A percentile compares a stretch with the other conserved stretches of the same genome.
phyloP scores from a whole-genome alignment of 2,329 filamentous ascomycete genomes.

The Xylariales sp. region DNA sequence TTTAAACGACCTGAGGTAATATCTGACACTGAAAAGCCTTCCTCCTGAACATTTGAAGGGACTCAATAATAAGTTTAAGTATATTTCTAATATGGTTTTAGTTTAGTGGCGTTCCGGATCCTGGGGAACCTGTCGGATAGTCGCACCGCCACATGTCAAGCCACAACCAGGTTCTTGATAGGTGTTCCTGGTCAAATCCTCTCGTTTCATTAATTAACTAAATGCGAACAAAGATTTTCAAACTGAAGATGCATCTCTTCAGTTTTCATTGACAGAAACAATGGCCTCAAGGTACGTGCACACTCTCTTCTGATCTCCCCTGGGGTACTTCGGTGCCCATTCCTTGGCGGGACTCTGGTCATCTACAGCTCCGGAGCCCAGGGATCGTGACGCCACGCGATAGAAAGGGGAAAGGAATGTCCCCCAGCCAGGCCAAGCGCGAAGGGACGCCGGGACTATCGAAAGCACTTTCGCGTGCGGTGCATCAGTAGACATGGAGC shows the following conservation, averaged over 20 bases:
- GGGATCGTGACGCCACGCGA: neutral
- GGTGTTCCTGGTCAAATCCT: neutral
- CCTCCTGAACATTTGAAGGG: too few relatives aligned
- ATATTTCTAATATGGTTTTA: too few relatives aligned
- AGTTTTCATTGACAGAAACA: conserved; percentile 11
- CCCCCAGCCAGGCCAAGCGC: neutral
- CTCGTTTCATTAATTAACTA: neutral
- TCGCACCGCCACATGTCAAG: neutral
- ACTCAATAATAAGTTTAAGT: too few relatives aligned
- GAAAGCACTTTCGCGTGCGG: neutral
- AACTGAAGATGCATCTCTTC: conserved; percentile 4
- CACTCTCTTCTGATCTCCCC: neutral
- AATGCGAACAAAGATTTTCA: neutral
- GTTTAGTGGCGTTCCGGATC: too few relatives aligned
- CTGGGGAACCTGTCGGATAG: too few relatives aligned
- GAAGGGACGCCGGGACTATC: neutral
- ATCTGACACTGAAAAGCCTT: too few relatives aligned
- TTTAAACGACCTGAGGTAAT: too few relatives aligned
- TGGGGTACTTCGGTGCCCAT: neutral
- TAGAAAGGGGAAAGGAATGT: neutral
- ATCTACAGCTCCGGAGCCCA: neutral
- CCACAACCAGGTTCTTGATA: neutral
- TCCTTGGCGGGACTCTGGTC: neutral
- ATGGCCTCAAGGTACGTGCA: conserved; percentile 24
- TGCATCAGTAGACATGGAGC: too few relatives aligned